phyloP scores from a whole-genome alignment of 2,329 filamentous ascomycete species.

The Gliomastix tumulicola region DNA sequence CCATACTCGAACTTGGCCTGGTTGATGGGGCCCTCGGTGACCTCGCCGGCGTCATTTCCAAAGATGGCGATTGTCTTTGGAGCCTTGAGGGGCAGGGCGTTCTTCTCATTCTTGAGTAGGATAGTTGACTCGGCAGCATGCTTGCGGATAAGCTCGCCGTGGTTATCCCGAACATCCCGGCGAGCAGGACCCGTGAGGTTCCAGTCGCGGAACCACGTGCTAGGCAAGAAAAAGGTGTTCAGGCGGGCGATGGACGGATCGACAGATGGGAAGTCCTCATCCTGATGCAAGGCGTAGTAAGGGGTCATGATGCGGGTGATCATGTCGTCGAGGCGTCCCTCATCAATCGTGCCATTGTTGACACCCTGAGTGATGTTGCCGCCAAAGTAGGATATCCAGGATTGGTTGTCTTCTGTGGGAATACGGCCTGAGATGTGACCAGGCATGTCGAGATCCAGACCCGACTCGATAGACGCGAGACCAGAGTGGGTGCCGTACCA shows the following conservation, averaged over 20 bases:
- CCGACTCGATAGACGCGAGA: constrained; percentile 32
- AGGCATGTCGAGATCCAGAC: constrained; percentile 47
- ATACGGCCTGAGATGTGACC: constrained; percentile 27
- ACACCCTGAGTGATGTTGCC: constrained; percentile 37
- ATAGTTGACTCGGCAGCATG: constrained; percentile 52
- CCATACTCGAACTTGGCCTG: constrained; percentile 56
- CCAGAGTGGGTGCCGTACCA: constrained; percentile 34
- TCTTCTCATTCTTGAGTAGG: constrained; percentile 64
- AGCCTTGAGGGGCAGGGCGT: constrained; percentile 50
- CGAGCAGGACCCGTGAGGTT: constrained; percentile 45
- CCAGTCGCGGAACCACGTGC: constrained; percentile 31
- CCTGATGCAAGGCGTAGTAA: constrained; percentile 42
- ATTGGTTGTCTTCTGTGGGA: constrained; percentile 5
- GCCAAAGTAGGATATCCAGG: constrained; percentile 33
- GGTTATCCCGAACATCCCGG: constrained; percentile 43
- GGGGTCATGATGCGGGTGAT: constrained; percentile 45
- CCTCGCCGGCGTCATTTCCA: constrained; percentile 41
- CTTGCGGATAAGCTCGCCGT: constrained; percentile 48
- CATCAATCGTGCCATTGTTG: constrained; percentile 35
- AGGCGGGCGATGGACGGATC: constrained; percentile 39
- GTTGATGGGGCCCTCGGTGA: constrained; percentile 59
- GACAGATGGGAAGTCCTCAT: constrained; percentile 33
- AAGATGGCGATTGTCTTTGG: constrained; percentile 51
- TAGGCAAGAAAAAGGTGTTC: constrained; percentile 39
- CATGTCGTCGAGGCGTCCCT: constrained; percentile 37